Conservation (phyloP, 2,329 filamentous ascomycete species). For the Domatiomyces catenatus region DNA sequence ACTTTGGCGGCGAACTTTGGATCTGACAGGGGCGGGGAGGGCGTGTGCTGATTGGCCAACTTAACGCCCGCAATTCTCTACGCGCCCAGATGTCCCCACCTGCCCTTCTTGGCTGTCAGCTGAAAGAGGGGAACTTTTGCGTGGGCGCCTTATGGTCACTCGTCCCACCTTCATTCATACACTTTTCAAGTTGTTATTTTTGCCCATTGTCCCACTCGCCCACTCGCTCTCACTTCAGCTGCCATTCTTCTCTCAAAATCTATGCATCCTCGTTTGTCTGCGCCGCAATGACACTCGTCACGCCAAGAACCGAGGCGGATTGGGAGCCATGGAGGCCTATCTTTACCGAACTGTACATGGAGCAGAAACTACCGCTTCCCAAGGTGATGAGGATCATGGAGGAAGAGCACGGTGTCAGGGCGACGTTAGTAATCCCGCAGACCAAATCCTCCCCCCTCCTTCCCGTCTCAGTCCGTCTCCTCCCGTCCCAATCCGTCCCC, state of each 20-base stretch:
- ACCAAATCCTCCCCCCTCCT: background rate
- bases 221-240: too few species aligned
- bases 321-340: slow-evolving; percentile 50
- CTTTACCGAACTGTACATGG: slow-evolving; percentile 57
- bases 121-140: background rate
- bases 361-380: slow-evolving; percentile 49
- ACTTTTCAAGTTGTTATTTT: background rate
- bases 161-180: background rate
- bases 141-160: background rate
- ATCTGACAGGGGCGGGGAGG: background rate
- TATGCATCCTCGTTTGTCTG: background rate
- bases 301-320: slow-evolving; percentile 21
- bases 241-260: background rate
- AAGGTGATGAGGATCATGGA: slow-evolving; percentile 59
- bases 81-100: background rate
- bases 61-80: background rate
- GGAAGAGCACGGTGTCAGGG: slow-evolving; percentile 48
- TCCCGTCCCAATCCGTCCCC: background rate
- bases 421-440: slow-evolving; percentile 32
- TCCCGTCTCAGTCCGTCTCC: background rate
- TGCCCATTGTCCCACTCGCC: too few species aligned
- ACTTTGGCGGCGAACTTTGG: background rate
- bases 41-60: background rate
- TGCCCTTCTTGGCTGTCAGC: background rate
- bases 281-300: background rate